Evolutionary conservation across 2,329 filamentous ascomycete species (phyloP).

Genomic region (Aspergillus tubingensis): DNA sequence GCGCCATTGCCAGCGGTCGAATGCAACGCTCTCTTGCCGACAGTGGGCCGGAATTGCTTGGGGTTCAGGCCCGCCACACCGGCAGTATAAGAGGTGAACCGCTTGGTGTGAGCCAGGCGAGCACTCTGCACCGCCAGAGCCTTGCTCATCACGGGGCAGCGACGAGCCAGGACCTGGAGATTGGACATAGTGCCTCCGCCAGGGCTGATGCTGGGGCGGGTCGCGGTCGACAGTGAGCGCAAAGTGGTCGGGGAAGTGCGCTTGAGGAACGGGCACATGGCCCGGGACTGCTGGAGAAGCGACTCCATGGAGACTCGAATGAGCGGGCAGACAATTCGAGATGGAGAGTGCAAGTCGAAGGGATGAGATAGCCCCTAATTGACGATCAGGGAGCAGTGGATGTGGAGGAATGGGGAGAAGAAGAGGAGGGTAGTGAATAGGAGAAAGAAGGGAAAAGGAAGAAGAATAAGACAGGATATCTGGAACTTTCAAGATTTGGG

Average conservation of each 20-base stretch:
- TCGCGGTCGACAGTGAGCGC: constrained; percentile 76
- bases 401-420: background rate
- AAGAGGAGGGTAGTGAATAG: background rate
- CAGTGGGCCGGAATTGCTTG: constrained; percentile 52
- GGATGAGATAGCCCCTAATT: background rate
- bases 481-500: constrained; percentile 13
- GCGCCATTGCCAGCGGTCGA: constrained; percentile 77
- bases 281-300: constrained; percentile 90
- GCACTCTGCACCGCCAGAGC: constrained; percentile 80
- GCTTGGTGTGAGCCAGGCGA: constrained; percentile 41
- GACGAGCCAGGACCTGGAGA: constrained; percentile 87
- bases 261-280: constrained; percentile 96
- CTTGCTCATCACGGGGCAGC: constrained; percentile 99
- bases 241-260: constrained; percentile 89
- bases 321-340: background rate
- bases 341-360: background rate
- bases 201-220: constrained; percentile 64
- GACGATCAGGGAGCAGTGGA: background rate
- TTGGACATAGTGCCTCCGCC: constrained; percentile 96
- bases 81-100: constrained; percentile 40
- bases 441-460: constrained; percentile 6
- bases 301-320: constrained; percentile 71
- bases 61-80: constrained; percentile 29
- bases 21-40: constrained; percentile 74
- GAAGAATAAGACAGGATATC: background rate